A percentile compares a stretch with the other conserved stretches of the same genome.
phyloP scores from a whole-genome alignment of 2,329 filamentous ascomycete genomes.

The Coniochaeta sp. region DNA sequence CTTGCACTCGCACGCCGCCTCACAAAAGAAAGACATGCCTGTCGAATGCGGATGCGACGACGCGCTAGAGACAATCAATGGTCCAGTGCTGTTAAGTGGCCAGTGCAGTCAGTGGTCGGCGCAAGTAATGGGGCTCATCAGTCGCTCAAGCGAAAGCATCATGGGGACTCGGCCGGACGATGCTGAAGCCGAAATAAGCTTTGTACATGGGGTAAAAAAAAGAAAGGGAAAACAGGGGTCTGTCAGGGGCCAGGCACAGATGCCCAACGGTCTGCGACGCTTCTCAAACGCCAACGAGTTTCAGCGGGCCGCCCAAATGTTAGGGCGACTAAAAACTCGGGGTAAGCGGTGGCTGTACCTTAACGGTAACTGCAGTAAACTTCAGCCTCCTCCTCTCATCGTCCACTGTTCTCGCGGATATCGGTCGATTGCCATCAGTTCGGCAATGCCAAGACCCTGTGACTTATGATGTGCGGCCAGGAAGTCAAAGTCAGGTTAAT shows the following conservation, averaged over 20 bases:
- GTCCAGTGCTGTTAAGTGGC: not conserved
- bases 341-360: not conserved
- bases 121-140: not conserved
- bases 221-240: not conserved
- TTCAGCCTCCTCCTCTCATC: not conserved
- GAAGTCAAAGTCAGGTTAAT: not conserved
- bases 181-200: not conserved
- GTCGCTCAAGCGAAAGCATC: not conserved
- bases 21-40: not conserved
- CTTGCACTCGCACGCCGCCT: not conserved
- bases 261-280: slow-evolving; percentile 7
- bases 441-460: not conserved
- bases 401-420: not conserved
- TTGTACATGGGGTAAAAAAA: not conserved
- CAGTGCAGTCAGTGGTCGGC: not conserved
- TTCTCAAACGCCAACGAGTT: slow-evolving; percentile 9
- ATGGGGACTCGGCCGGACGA: not conserved
- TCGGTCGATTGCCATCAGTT: not conserved
- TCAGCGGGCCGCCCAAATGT: slow-evolving; percentile 2
- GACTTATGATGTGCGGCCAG: not conserved
- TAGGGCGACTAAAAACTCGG: not conserved
- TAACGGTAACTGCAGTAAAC: not conserved
- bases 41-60: not conserved
- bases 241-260: not conserved
- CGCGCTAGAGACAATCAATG: not conserved